Percentiles rank a stretch among this genome's conserved stretches.
phyloP scores from a whole-genome alignment of 768 basidiomycete species.

The Candolleomyces aberdarensis region DNA sequence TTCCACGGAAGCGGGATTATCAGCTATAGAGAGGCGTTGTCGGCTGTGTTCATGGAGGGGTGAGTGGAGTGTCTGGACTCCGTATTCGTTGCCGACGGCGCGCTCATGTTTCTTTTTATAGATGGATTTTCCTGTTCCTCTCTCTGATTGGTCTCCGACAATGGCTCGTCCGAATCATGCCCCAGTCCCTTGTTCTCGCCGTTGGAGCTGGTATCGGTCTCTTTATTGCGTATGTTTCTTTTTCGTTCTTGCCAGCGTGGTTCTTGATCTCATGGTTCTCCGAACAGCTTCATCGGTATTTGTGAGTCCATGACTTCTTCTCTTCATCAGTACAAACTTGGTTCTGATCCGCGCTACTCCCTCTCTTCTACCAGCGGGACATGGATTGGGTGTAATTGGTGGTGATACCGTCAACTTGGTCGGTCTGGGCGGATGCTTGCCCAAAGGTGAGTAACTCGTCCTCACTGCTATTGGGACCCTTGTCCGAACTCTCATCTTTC shows the following conservation, averaged over 20 bases:
- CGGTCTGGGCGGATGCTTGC: conserved; percentile 68
- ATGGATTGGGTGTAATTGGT: conserved; percentile 74
- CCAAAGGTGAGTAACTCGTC: background rate
- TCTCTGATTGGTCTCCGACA: conserved; percentile 83
- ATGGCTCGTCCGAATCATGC: conserved; percentile 88
- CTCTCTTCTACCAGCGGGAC: conserved; percentile 49
- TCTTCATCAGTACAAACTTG: background rate
- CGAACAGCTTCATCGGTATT: conserved; percentile 66
- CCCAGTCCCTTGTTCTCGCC: conserved; percentile 79
- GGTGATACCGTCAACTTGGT: conserved; percentile 70
- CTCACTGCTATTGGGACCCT: background rate
- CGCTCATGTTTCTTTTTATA: conserved; percentile 24
- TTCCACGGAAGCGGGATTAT: conserved; percentile 75
- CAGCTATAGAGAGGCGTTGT: conserved; percentile 67
- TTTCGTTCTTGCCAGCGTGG: background rate
- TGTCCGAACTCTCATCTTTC: background rate
- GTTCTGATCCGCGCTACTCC: background rate
- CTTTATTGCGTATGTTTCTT: conserved; percentile 68
- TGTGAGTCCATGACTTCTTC: conserved; percentile 35
- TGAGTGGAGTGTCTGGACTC: conserved; percentile 26
- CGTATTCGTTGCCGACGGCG: too few species aligned
- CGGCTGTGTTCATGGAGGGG: conserved; percentile 89
- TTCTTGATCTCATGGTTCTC: conserved; percentile 9
- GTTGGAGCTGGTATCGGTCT: conserved; percentile 87
- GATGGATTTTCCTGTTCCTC: conserved; percentile 79